Evolutionary conservation across 768 basidiomycete species (phyloP).

Genomic region (Tephrocybe rancida): DNA sequence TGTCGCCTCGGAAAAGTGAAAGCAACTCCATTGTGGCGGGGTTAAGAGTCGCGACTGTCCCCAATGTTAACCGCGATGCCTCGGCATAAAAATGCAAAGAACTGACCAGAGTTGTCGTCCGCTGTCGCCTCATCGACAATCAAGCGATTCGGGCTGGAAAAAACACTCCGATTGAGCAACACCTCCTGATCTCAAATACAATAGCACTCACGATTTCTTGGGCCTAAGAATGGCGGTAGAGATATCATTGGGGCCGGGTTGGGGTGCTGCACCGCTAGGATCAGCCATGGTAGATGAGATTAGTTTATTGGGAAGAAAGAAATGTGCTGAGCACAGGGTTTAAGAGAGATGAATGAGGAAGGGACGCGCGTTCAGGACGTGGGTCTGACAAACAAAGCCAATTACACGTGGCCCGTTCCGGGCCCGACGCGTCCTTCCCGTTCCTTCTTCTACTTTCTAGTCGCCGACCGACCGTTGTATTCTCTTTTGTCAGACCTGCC

Average conservation of each 20-base stretch:
- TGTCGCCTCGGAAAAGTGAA: constrained; percentile 95
- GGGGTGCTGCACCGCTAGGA: constrained; percentile 81
- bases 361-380: constrained; percentile 42
- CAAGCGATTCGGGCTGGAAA: constrained; percentile 87
- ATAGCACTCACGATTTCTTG: constrained; percentile 89
- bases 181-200: constrained; percentile 3
- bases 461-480: constrained; percentile 1
- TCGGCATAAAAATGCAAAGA: background rate
- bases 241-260: constrained; percentile 85
- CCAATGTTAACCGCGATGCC: background rate
- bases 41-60: constrained; percentile 87
- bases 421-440: constrained; percentile 23
- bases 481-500: constrained; percentile 2
- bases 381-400: constrained; percentile 24
- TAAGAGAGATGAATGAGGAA: constrained; percentile 22
- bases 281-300: constrained; percentile 56
- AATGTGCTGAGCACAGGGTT: constrained; percentile 22
- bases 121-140: constrained; percentile 93
- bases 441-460: constrained; percentile 36
- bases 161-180: constrained; percentile 21
- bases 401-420: constrained; percentile 20
- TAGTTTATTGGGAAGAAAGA: constrained; percentile 20
- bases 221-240: constrained; percentile 95
- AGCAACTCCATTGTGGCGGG: constrained; percentile 96
- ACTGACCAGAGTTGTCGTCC: constrained; percentile 94